Evolutionary conservation across 2,329 filamentous ascomycete species (phyloP).

Genomic region (Colletotrichum sp.): DNA sequence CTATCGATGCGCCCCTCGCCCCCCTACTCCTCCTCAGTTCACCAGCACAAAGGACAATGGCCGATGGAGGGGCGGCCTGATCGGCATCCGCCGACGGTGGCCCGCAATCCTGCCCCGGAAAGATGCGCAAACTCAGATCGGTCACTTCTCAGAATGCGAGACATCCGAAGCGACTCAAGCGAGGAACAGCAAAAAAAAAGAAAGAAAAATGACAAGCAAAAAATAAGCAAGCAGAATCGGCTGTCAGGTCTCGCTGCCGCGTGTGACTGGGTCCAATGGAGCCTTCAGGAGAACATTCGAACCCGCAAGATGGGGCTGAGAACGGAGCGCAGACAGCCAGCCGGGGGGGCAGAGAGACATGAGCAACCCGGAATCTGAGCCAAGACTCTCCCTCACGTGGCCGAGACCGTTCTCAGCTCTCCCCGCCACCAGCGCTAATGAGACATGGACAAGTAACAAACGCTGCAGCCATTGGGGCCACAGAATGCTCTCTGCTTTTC

Average conservation of each 20-base stretch:
- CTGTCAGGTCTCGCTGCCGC: neutral
- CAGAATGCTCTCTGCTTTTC: neutral
- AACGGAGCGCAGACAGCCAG: neutral
- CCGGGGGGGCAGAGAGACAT: neutral
- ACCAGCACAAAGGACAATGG: neutral
- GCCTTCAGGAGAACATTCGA: neutral
- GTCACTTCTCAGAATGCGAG: neutral
- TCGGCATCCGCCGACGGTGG: neutral
- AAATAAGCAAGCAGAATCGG: neutral
- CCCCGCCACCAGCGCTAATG: neutral
- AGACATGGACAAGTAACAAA: neutral
- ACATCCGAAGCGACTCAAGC: neutral
- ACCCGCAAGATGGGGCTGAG: neutral
- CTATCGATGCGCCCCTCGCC: neutral
- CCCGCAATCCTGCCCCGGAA: neutral
- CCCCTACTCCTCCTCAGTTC: neutral
- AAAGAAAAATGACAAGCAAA: neutral
- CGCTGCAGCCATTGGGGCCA: neutral
- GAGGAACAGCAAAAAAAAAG: neutral
- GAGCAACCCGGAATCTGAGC: neutral
- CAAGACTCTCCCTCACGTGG: neutral
- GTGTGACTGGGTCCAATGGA: neutral
- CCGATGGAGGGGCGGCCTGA: neutral
- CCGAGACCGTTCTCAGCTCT: conserved; percentile 4
- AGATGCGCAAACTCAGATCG: neutral